Evolutionary conservation across 2,329 filamentous ascomycete genomes (phyloP), one percentile per base, ranked within the genome.

Genomic region (Calonectria pseudoturangicola): DNA sequence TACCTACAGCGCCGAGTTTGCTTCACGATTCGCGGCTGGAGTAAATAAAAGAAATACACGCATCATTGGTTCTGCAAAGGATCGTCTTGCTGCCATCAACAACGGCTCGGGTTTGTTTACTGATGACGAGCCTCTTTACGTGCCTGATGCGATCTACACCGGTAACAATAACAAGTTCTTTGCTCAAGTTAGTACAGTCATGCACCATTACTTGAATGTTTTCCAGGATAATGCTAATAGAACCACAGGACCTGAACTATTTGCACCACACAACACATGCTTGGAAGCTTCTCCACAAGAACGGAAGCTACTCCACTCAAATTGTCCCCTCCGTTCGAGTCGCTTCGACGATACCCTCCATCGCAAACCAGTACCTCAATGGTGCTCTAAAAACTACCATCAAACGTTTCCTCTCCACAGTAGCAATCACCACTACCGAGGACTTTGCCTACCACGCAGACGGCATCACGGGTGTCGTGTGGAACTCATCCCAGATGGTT

Each of bases 121-220:
- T 16, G 62, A 64, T 13, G 62, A 64, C n/a, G 62, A 64, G 43
- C 62, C 62, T 10, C 33, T 39, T 27, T 39, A 27, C 18, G 5
- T 64, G 9, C 62, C 62, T 2, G 62, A 64, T 6, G 62, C 62
- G 3, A 47, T 64, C 25, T 64, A 64, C 43, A 64, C 62, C 1
- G 62, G 62, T 4, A 64, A 64, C 43, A 64, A 64, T 12, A 64
- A 64, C 62, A 64, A 64, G 28, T 64, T 64, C 27, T 64, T 64
- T 10, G 27, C 62, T 48, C 62, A 64, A 43, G 62, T 39, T 3
- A 48, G 28, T 18, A 25, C 30, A 36, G 1, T 3, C 9, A 25
- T 6, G 3, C 5, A 12, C 28, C 1, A 13, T 51, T 30, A 4
- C 7, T 13, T 18, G 27, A 28, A n/a, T 6, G 4, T 6, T 16